A percentile compares a stretch with the other conserved stretches of the same genome.
Conservation (phyloP, 1,139 yeast genomes). For the Taphrina confusa region DNA sequence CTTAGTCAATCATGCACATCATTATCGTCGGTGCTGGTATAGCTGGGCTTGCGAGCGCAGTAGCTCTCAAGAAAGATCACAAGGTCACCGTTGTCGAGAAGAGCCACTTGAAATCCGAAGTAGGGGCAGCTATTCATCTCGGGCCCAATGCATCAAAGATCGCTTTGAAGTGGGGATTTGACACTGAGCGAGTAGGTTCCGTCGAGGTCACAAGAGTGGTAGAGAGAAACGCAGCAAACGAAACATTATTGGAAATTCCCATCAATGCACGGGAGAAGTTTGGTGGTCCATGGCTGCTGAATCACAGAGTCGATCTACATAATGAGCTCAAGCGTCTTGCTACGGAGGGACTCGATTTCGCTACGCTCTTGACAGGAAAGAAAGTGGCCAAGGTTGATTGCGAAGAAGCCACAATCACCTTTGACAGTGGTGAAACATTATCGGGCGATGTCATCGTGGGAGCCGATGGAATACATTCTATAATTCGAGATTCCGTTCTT, state of each 20-base stretch:
- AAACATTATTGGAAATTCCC: constrained; percentile 39
- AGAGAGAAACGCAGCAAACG: constrained; percentile 42
- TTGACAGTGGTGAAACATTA: background rate
- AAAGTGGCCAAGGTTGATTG: constrained; percentile 44
- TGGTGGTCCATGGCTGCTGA: constrained; percentile 44
- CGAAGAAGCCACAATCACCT: constrained; percentile 38
- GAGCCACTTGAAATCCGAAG: constrained; percentile 47
- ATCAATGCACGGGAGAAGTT: constrained; percentile 41
- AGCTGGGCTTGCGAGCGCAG: constrained; percentile 50
- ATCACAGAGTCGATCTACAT: constrained; percentile 30
- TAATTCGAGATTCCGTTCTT: constrained; percentile 40
- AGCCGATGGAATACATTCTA: constrained; percentile 50
- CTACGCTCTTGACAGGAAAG: constrained; percentile 45
- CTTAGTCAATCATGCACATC: constrained; percentile 9
- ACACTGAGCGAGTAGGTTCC: constrained; percentile 44
- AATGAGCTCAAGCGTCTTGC: constrained; percentile 42
- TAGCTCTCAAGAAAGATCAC: constrained; percentile 46
- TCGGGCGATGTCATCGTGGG: constrained; percentile 49
- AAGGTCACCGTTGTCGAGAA: constrained; percentile 47
- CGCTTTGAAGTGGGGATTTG: constrained; percentile 44
- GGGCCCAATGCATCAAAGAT: constrained; percentile 47
- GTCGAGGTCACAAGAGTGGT: constrained; percentile 43
- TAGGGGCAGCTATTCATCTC: constrained; percentile 51
- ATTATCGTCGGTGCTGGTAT: constrained; percentile 50
- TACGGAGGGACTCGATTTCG: constrained; percentile 37